phyloP scores from a whole-genome alignment of 2,329 filamentous ascomycete species.

The Fusarium agapanthi region DNA sequence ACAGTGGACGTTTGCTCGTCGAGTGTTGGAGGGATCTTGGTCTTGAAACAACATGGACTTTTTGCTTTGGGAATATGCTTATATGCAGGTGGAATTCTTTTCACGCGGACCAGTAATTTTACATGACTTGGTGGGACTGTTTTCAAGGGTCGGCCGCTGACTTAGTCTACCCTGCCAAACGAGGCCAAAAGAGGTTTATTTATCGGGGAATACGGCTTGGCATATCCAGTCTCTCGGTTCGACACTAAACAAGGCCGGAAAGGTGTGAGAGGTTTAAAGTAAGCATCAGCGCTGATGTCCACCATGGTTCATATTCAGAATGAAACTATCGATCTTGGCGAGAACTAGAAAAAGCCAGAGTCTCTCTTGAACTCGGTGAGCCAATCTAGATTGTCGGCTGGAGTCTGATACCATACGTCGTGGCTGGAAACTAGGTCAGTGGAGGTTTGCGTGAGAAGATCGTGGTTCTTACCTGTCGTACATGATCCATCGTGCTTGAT shows the following conservation, averaged over 20 bases:
- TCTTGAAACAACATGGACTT: too few species aligned
- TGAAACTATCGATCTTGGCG: background rate
- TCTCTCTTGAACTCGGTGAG: constrained; percentile 10
- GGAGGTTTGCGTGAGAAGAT: accelerated
- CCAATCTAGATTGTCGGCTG: constrained; percentile 11
- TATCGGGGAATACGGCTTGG: background rate
- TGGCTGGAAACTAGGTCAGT: background rate
- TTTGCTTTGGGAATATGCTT: background rate
- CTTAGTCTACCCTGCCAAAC: background rate
- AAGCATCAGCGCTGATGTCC: background rate
- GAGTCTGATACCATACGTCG: constrained; percentile 19
- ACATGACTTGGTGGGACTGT: background rate
- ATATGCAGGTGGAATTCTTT: background rate
- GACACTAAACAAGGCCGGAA: background rate
- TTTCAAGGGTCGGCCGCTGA: background rate
- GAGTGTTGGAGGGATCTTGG: too few species aligned
- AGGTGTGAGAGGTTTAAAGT: background rate
- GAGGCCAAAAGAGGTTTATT: background rate
- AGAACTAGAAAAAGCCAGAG: background rate
- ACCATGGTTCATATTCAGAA: background rate
- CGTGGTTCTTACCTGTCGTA: constrained; percentile 37
- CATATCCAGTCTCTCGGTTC: background rate
- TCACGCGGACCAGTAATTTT: background rate
- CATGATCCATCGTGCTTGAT: constrained; percentile 46
- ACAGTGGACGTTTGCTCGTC: too few species aligned